These are phyloP conservation scores for Torulaspora indica DNA, from an alignment of 805 yeast genomes.

Conservation along the genomic window DNA sequence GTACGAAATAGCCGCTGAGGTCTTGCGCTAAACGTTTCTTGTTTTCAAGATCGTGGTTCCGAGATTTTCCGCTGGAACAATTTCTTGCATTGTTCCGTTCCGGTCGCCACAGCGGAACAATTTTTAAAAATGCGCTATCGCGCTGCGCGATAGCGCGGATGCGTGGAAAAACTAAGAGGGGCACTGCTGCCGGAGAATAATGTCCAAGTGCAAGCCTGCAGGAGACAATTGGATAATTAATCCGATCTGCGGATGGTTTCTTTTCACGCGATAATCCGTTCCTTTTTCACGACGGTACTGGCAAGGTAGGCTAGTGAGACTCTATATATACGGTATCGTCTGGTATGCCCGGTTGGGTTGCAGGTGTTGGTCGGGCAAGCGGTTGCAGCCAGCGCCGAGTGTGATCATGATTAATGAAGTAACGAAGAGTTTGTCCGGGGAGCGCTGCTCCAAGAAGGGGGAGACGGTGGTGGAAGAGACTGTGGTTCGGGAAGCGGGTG, in stretches of 20 bases:
- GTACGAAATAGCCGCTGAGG: neutral
- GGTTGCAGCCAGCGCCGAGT: too few relatives aligned
- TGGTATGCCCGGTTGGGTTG: too few relatives aligned
- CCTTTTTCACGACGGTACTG: neutral
- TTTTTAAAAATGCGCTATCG: constrained; percentile 2
- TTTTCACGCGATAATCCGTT: neutral
- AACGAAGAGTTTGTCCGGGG: constrained; percentile 1
- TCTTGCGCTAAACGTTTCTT: neutral
- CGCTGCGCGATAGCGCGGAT: neutral
- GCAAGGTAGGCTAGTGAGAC: neutral
- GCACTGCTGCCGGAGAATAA: constrained; percentile 1
- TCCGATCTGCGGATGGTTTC: neutral
- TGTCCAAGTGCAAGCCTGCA: neutral
- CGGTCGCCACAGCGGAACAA: constrained; percentile 3
- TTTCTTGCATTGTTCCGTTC: neutral
- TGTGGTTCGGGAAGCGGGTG: neutral
- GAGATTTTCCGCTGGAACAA: neutral
- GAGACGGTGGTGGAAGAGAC: neutral
- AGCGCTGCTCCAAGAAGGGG: neutral
- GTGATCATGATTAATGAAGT: constrained; percentile 6
- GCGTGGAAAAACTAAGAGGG: neutral
- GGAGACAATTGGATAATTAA: neutral
- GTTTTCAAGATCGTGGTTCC: neutral
- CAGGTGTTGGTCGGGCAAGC: too few relatives aligned
- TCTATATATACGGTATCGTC: neutral